Evolutionary conservation across 1,284 basidiomycete genomes (phyloP).

Genomic region (Neonothopanus nambi): DNA sequence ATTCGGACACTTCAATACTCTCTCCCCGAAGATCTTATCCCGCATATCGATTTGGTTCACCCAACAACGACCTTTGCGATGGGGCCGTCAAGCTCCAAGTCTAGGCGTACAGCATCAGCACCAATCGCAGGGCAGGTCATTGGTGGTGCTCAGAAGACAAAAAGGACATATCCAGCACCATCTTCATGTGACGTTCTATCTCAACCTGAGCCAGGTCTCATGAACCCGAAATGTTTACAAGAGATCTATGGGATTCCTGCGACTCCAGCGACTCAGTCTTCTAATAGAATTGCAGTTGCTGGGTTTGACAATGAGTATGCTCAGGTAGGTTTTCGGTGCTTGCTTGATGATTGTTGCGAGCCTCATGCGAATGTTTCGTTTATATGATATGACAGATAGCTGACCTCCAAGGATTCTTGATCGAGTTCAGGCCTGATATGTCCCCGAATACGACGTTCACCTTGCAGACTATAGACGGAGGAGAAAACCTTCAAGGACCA

Average conservation of each 20-base stretch:
- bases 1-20: too few relatives aligned
- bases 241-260: too few relatives aligned
- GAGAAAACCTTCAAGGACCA: constrained; percentile 17
- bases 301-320: constrained; percentile 32
- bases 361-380: neutral
- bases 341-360: neutral
- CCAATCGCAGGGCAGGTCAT: too few relatives aligned
- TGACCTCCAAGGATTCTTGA: constrained; percentile 21
- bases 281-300: constrained; percentile 30
- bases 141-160: neutral
- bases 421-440: constrained; percentile 32
- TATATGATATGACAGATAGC: constrained; percentile 12
- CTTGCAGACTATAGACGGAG: constrained; percentile 26
- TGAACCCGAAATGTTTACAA: constrained; percentile 29
- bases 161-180: neutral
- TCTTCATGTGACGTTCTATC: constrained; percentile 1
- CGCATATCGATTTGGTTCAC: constrained; percentile 41
- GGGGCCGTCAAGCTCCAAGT: too few relatives aligned
- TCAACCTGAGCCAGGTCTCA: constrained; percentile 6
- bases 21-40: constrained; percentile 33
- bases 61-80: constrained; percentile 33
- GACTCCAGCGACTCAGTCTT: constrained; percentile 29
- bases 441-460: constrained; percentile 31
- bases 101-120: too few relatives aligned
- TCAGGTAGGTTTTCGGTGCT: constrained; percentile 16